Evolutionary conservation across 75 land plant species (phyloP).

Genomic region (Cryptomeria japonica): DNA sequence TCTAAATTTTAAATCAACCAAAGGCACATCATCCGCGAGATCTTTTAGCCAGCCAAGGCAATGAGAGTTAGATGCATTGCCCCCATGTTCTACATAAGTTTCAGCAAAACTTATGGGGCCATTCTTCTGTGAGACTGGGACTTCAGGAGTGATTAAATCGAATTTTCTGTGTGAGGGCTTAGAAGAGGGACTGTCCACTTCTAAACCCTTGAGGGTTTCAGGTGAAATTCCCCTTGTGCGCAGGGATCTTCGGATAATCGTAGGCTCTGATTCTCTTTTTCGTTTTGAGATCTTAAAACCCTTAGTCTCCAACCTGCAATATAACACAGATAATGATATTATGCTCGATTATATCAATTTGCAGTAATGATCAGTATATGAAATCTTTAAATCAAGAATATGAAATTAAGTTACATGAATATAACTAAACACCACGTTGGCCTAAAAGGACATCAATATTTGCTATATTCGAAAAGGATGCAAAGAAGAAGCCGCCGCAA

Average conservation of each 20-base stretch:
- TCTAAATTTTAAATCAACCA: not conserved
- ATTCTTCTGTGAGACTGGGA: not conserved
- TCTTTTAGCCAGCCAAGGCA: conserved; percentile 12
- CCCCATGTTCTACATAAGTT: conserved; percentile 8
- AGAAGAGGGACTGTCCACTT: not conserved
- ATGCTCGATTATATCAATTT: not conserved
- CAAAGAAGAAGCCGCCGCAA: not conserved
- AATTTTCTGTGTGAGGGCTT: not conserved
- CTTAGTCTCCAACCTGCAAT: conserved; percentile 32
- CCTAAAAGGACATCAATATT: not conserved
- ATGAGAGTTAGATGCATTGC: not conserved
- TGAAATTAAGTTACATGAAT: not conserved
- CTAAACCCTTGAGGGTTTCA: conserved; percentile 9
- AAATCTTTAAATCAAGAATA: not conserved
- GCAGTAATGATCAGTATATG: not conserved
- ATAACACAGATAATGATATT: not conserved
- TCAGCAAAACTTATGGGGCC: conserved; percentile 29
- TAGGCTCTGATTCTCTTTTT: conserved; percentile 31
- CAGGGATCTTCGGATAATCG: conserved; percentile 56
- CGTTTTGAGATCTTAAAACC: conserved; percentile 32
- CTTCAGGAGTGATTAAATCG: not conserved
- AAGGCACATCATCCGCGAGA: not conserved
- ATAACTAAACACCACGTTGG: not conserved
- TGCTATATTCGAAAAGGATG: too few relatives aligned
- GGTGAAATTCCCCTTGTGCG: conserved; percentile 61